A percentile compares a stretch with the other conserved stretches of the same genome.
phyloP scores from a whole-genome alignment of 306 rosid genomes.

The Lithocarpus polystachyus region DNA sequence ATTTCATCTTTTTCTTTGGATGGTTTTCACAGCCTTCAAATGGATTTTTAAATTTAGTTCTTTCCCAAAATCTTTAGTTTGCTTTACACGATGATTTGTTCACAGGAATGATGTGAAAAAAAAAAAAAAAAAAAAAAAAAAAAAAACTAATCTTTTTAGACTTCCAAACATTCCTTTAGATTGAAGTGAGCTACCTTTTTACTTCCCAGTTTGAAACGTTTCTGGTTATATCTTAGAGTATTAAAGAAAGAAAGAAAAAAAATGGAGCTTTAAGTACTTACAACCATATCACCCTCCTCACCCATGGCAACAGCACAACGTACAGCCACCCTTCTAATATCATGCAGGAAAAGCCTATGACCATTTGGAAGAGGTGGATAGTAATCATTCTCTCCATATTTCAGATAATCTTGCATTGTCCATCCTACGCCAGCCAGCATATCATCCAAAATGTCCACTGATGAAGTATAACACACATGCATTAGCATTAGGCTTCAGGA shows the following conservation, averaged over 20 bases:
- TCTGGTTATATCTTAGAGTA: neutral
- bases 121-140: too few species aligned
- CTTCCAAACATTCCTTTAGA: neutral
- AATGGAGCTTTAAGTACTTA: constrained; percentile 60
- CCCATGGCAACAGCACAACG: constrained; percentile 99
- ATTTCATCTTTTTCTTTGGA: too few species aligned
- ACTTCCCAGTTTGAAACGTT: neutral
- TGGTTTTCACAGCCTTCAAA: too few species aligned
- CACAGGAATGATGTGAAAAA: too few species aligned
- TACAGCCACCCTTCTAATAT: constrained; percentile 82
- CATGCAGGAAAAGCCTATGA: constrained; percentile 89
- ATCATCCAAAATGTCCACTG: constrained; percentile 96
- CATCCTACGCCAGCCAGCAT: constrained; percentile 96
- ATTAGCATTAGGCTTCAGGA: constrained; percentile 22
- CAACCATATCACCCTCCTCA: constrained; percentile 96
- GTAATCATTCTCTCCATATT: constrained; percentile 88
- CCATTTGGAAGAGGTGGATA: constrained; percentile 95
- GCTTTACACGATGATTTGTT: too few species aligned
- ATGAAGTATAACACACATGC: constrained; percentile 14
- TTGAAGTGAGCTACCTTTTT: constrained; percentile 14
- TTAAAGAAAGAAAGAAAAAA: constrained; percentile 7
- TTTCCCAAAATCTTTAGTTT: too few species aligned
- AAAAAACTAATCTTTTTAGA: too few species aligned
- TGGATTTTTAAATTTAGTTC: too few species aligned
- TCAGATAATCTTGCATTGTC: constrained; percentile 96